Conservation (phyloP, 441 rosid species). For the Melastoma candidum region DNA sequence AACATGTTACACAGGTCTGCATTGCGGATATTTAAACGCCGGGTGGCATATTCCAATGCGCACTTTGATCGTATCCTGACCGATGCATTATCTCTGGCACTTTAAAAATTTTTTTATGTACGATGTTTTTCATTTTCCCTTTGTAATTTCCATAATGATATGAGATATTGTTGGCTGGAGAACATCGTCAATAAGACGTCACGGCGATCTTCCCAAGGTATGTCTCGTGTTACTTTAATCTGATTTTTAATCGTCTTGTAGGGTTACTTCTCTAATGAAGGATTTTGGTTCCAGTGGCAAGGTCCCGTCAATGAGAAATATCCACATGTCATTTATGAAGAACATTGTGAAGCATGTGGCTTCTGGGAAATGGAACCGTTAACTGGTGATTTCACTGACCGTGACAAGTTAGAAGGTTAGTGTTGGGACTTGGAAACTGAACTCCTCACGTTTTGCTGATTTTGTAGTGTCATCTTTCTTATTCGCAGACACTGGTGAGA, state of each 20-base stretch:
- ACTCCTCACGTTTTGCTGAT: background rate
- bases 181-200: slow-evolving; percentile 87
- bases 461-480: background rate
- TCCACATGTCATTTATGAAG: slow-evolving; percentile 86
- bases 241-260: slow-evolving; percentile 11
- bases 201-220: slow-evolving; percentile 83
- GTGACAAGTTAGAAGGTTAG: slow-evolving; percentile 74
- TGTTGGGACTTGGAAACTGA: slow-evolving; percentile 3
- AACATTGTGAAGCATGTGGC: slow-evolving; percentile 69
- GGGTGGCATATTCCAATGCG: slow-evolving; percentile 84
- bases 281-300: slow-evolving; percentile 45
- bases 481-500: background rate
- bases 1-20: slow-evolving; percentile 56
- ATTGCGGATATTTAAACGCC: slow-evolving; percentile 59
- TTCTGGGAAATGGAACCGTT: slow-evolving; percentile 24
- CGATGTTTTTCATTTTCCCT: background rate
- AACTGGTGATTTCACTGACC: slow-evolving; percentile 29
- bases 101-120: slow-evolving; percentile 4
- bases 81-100: slow-evolving; percentile 4
- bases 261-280: slow-evolving; percentile 1
- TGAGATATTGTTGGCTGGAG: slow-evolving; percentile 97
- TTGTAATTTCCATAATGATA: slow-evolving; percentile 6
- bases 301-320: slow-evolving; percentile 55
- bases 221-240: slow-evolving; percentile 1
- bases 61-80: slow-evolving; percentile 83